A percentile compares a stretch with the other conserved stretches of the same genome.
These are phyloP conservation scores for Peronospora tabacina DNA, from an alignment of 352 stramenopile species.

Conservation along the genomic window DNA sequence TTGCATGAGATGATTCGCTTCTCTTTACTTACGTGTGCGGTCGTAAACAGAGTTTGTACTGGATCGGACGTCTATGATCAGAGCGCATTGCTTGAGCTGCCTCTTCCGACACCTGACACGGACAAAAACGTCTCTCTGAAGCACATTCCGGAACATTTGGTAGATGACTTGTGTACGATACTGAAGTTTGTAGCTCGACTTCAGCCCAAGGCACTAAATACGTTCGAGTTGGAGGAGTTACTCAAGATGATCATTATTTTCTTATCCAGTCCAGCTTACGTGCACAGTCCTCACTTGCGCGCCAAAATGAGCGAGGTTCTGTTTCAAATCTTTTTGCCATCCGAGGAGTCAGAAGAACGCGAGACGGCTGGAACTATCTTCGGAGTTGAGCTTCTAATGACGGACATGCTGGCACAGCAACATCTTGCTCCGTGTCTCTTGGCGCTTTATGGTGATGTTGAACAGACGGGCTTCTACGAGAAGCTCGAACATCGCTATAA, in stretches of 20 bases:
- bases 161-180: constrained; percentile 91
- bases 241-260: constrained; percentile 89
- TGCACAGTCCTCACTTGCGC: constrained; percentile 89
- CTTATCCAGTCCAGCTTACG: constrained; percentile 79
- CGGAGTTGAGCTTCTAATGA: constrained; percentile 56
- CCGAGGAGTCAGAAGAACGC: constrained; percentile 68
- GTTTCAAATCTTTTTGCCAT: constrained; percentile 93
- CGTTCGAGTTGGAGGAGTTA: constrained; percentile 83
- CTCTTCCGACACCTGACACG: constrained; percentile 32
- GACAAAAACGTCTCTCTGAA: constrained; percentile 40
- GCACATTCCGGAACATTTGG: constrained; percentile 91
- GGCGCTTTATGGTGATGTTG: constrained; percentile 96
- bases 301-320: constrained; percentile 95
- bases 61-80: constrained; percentile 15
- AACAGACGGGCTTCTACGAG: constrained; percentile 97
- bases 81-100: constrained; percentile 22
- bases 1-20: constrained; percentile 74
- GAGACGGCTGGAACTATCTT: constrained; percentile 47
- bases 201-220: constrained; percentile 72
- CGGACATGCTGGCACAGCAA: constrained; percentile 59
- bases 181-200: constrained; percentile 89
- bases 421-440: constrained; percentile 93
- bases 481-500: constrained; percentile 95
- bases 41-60: constrained; percentile 55
- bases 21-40: constrained; percentile 49